Evolutionary conservation across 305 asterid species (phyloP).

Genomic region (Solanum aculeatissimum): DNA sequence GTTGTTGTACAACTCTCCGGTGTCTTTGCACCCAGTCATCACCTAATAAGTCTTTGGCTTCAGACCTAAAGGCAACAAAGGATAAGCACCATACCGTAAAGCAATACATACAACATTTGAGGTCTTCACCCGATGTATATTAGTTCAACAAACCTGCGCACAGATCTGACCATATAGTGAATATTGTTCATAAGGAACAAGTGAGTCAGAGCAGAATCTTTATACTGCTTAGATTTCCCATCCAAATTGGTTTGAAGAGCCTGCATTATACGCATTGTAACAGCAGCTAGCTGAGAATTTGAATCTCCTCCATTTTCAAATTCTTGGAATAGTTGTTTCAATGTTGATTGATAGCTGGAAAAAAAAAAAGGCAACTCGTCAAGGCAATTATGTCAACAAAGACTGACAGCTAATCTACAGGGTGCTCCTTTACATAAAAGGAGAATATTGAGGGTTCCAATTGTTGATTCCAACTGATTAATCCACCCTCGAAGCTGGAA

Average conservation of each 20-base stretch:
- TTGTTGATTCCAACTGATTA: not conserved
- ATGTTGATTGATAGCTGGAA: slow-evolving; percentile 81
- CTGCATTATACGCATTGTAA: slow-evolving; percentile 92
- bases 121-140: not conserved
- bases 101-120: not conserved
- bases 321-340: slow-evolving; percentile 88
- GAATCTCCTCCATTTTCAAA: slow-evolving; percentile 55
- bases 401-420: not conserved
- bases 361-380: not conserved
- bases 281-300: slow-evolving; percentile 75
- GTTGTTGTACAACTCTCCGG: slow-evolving; percentile 91
- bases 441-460: not conserved
- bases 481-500: not conserved
- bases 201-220: slow-evolving; percentile 71
- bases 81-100: not conserved
- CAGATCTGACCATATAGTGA: slow-evolving; percentile 99
- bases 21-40: slow-evolving; percentile 99
- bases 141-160: slow-evolving; percentile 58
- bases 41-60: slow-evolving; percentile 95
- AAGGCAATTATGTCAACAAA: not conserved
- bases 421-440: not conserved
- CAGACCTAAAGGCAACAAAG: slow-evolving; percentile 49
- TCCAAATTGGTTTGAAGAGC: slow-evolving; percentile 92
- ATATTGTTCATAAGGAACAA: slow-evolving; percentile 94
- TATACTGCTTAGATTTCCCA: slow-evolving; percentile 95